Evolutionary conservation across 306 rosid genomes (phyloP), one percentile per base, ranked within the genome.

Genomic region (Cajanus cajan): DNA sequence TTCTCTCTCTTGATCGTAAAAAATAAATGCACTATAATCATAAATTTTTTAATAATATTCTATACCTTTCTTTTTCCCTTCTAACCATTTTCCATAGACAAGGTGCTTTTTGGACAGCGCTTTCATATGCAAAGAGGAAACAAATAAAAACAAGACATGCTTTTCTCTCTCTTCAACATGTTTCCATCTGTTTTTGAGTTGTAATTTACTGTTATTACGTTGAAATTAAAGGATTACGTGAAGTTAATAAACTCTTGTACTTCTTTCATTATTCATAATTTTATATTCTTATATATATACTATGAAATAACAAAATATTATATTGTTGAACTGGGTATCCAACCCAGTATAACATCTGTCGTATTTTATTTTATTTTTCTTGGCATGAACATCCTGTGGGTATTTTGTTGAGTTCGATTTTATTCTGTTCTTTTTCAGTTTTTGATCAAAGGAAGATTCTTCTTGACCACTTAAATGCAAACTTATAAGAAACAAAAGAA

Each of bases 151-250:
- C 71, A 73, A 73, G 41, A 58, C 76, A 83, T 22, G 15, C 83
- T 58, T 73, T 48, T 80, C 84, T 75, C 84, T 84, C 82, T 80
- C 76, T 37, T 76, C 68, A 64, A 71, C 85, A 63, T 84, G 80
- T 24, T 84, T 70, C 73, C 82, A 36, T 52, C 52, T 64, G 45
- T 25, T 76, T 13, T 70, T 76, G 71, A 80, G 76, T 69, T 84
- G 80, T 80, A 66, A 76, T 69, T 79, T 80, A 44, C 76, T 65
- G 66, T 71, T 44, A 68, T 70, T 22, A 34, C 58, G 48, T 75
- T 48, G 45, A 65, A n/a, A 80, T 71, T 41, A 78, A 76, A 55
- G 50, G 82, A 40, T 39, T 82, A 69, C 44, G 67, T 82, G 28
- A 37, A 24, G 15, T 73, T 51, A 18, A 52, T 22, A 4, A 68